Evolutionary conservation across 139 green algal species (phyloP).

Genomic region (Yamagishiella unicocca): DNA sequence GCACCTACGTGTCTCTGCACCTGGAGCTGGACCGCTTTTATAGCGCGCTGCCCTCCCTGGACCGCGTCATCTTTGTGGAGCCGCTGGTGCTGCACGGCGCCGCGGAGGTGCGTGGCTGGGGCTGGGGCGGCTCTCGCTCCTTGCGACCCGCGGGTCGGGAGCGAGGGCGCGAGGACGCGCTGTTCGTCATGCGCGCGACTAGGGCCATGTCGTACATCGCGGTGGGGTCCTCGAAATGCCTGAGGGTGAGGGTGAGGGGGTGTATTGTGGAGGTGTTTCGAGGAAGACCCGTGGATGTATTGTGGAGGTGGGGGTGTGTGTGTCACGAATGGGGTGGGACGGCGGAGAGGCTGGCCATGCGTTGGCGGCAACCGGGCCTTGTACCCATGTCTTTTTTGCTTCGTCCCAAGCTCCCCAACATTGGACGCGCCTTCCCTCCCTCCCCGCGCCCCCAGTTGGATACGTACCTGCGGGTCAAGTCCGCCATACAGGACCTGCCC

Average conservation of each 20-base stretch:
- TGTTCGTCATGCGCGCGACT: not conserved
- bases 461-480: not conserved
- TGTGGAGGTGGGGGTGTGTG: not conserved
- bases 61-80: slow-evolving; percentile 20
- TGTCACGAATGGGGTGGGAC: too few relatives aligned
- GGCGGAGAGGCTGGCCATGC: not conserved
- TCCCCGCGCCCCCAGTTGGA: not conserved
- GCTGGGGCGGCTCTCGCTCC: not conserved
- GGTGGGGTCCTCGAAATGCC: too few relatives aligned
- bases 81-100: slow-evolving; percentile 1
- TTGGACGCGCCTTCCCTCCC: not conserved
- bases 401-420: not conserved
- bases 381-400: not conserved
- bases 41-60: not conserved
- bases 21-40: not conserved
- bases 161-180: not conserved
- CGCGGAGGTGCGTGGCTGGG: not conserved
- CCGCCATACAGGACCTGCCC: too few relatives aligned
- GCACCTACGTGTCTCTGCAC: not conserved
- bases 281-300: too few relatives aligned
- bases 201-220: not conserved
- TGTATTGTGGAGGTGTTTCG: too few relatives aligned
- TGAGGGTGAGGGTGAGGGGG: too few relatives aligned
- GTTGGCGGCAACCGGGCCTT: not conserved
- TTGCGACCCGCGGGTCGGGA: too few relatives aligned